Percentiles rank a stretch among this genome's conserved stretches.
Evolutionary conservation across 2,329 filamentous ascomycete genomes (phyloP).

Genomic region (Venturia aucupariae): DNA sequence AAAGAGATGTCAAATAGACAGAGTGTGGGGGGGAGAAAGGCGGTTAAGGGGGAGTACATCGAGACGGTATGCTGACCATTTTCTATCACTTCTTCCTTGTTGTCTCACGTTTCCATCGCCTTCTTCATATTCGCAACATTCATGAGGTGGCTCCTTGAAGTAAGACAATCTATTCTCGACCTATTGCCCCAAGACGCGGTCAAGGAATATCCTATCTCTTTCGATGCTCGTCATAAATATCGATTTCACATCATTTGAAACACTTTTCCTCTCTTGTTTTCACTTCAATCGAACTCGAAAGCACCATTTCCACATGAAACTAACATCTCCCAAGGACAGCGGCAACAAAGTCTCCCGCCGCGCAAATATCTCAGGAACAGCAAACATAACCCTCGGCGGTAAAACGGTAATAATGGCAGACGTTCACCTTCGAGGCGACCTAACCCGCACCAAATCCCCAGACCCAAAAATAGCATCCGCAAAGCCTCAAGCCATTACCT

Average conservation of each 20-base stretch:
- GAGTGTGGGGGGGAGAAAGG: conserved; percentile 38
- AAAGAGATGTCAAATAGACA: conserved; percentile 21
- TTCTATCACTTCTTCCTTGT: neutral
- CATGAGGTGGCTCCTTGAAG: neutral
- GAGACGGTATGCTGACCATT: conserved; percentile 61
- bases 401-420: conserved; percentile 92
- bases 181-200: neutral
- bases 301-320: neutral
- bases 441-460: conserved; percentile 43
- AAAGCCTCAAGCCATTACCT: conserved; percentile 28
- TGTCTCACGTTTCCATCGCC: neutral
- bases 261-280: neutral
- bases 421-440: conserved; percentile 86
- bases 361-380: conserved; percentile 83
- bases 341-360: conserved; percentile 97
- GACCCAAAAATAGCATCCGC: conserved; percentile 24
- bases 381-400: conserved; percentile 95
- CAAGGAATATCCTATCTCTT: neutral
- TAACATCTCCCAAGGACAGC: conserved; percentile 57
- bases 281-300: neutral
- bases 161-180: neutral
- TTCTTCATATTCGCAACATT: neutral
- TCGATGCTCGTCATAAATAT: neutral
- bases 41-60: conserved; percentile 85
- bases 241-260: neutral